Percentiles rank a stretch among this genome's conserved stretches.
Conservation (phyloP, 768 basidiomycete genomes). For the Tulasnella sp. region DNA sequence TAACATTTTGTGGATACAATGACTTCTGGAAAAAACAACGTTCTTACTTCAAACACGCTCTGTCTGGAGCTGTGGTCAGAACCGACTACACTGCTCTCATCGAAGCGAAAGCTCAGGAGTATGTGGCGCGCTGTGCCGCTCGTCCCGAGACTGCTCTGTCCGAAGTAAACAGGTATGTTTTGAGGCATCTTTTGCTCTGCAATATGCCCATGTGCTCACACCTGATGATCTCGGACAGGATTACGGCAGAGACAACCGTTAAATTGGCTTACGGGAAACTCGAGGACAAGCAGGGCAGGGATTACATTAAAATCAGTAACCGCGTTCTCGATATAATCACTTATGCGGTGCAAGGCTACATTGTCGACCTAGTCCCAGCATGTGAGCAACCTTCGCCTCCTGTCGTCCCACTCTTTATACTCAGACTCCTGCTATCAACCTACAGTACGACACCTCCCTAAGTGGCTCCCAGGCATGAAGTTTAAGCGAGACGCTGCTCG, state of each 20-base stretch:
- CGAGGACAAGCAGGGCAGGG: background rate
- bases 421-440: background rate
- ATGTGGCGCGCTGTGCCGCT: background rate
- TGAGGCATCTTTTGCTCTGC: background rate
- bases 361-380: constrained; percentile 18
- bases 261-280: constrained; percentile 5
- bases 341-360: background rate
- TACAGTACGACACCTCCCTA: constrained; percentile 20
- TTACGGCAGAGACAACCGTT: background rate
- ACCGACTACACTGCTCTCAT: background rate
- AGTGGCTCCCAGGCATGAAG: constrained; percentile 19
- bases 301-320: background rate
- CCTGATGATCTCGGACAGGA: background rate
- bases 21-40: background rate
- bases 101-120: background rate
- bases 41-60: background rate
- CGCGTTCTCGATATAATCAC: background rate
- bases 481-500: constrained; percentile 14
- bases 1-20: background rate
- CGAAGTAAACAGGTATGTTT: background rate
- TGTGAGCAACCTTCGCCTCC: background rate
- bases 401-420: too few relatives aligned
- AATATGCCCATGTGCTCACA: background rate
- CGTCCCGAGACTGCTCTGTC: background rate
- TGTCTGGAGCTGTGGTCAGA: background rate